These are phyloP conservation scores for Herpetospermum pedunculosum DNA, from an alignment of 306 rosid species.

Conservation along the genomic window DNA sequence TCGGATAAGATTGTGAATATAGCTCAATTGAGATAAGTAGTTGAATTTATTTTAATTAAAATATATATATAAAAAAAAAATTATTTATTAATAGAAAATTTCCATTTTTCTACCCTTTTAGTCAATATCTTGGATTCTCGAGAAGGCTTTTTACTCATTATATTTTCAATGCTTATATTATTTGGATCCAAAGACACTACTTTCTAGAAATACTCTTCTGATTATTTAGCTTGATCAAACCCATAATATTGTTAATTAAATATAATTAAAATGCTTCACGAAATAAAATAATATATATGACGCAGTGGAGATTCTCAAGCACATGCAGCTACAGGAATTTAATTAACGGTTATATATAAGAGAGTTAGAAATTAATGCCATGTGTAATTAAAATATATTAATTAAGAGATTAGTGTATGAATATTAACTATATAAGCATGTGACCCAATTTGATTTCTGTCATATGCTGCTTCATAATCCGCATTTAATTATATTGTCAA, in stretches of 20 bases:
- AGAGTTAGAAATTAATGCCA: not conserved
- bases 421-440: not conserved
- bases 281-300: not conserved
- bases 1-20: too few species aligned
- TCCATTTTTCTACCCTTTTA: too few species aligned
- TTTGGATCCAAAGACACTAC: not conserved
- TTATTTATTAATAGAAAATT: not conserved
- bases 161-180: not conserved
- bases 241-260: not conserved
- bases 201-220: constrained; percentile 4
- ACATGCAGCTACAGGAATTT: constrained; percentile 1
- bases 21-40: too few species aligned
- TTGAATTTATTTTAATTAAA: too few species aligned
- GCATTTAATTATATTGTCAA: not conserved
- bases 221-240: not conserved
- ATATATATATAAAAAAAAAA: too few species aligned
- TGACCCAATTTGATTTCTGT: constrained; percentile 1
- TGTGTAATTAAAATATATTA: not conserved
- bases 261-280: not conserved
- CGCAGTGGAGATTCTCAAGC: not conserved
- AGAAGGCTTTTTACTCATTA: not conserved
- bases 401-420: not conserved
- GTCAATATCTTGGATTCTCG: constrained; percentile 1
- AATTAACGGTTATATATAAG: not conserved
- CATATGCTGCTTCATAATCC: constrained; percentile 1